Evolutionary conservation across 2,329 filamentous ascomycete genomes (phyloP), one percentile per base, ranked within the genome.

Genomic region (Colletotrichum lentis): DNA sequence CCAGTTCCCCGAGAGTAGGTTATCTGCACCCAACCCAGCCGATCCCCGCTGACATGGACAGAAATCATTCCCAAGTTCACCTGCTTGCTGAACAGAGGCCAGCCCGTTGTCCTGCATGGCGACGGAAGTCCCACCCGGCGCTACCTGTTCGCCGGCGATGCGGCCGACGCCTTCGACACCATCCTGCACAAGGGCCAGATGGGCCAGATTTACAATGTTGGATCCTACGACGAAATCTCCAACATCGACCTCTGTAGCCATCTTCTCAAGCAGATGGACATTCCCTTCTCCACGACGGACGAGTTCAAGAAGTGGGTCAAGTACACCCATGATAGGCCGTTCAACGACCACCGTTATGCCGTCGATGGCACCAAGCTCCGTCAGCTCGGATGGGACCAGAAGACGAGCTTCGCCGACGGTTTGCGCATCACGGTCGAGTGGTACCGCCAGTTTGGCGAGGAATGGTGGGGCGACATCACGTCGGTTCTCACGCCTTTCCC

Each of bases 11-110:
- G 91, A 94, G 80, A 94, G 91, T 94, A 80, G 78, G 90, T 74
- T 14, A 22, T 12, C 10, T 24, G 35, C 2, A 14, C 11, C 10
- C 12, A 39, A 8, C 24, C 53, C 49, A 24, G 6, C 22, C 18
- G 39, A 4, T 16, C 37, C 47, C 20, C 3, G 54, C 66, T 74
- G 58, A 71, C 50, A 14, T 22, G n/a, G 7, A 22, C 76, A 93
- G 91, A 95, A 81, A 91, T 95, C 70, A 95, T 95, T 62, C 91
- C 92, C 37, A 94, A 94, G 76, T 95, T 95, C 79, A 88, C 87
- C 59, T 91, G 88, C 76, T 83, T 94, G 35, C 83, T 94, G 18
- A 86, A 90, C 74, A 85, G 90, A 20, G 80, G 83, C 37, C 84
- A 87, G 69, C 90, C 90, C 12, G 85, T 94, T 0, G 87, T 91